Evolutionary conservation across 352 stramenopile species (phyloP).

Genomic region (Pythium guiyangense): DNA sequence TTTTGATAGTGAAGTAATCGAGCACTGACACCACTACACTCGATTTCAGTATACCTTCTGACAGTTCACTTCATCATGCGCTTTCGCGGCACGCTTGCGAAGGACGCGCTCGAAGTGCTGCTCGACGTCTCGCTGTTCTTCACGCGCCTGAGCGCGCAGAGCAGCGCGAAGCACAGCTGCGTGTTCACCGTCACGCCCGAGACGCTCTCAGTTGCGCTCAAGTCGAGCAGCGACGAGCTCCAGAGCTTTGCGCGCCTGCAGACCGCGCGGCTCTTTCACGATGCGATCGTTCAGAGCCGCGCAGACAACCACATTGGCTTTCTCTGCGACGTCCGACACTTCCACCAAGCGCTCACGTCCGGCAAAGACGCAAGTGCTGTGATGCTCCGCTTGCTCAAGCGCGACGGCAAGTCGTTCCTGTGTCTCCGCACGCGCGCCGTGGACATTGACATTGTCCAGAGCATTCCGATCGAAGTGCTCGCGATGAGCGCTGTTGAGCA

Average conservation of each 20-base stretch:
- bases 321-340: conserved; percentile 64
- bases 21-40: too few species aligned
- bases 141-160: conserved; percentile 49
- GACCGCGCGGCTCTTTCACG: conserved; percentile 62
- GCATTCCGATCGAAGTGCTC: conserved; percentile 76
- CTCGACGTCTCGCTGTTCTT: conserved; percentile 75
- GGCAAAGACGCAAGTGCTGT: conserved; percentile 73
- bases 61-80: conserved; percentile 65
- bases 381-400: conserved; percentile 81
- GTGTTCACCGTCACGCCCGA: conserved; percentile 72
- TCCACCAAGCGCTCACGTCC: conserved; percentile 69
- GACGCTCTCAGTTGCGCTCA: conserved; percentile 57
- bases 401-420: conserved; percentile 66
- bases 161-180: conserved; percentile 54
- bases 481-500: conserved; percentile 73
- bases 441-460: conserved; percentile 85
- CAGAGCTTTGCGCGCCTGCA: conserved; percentile 73
- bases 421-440: conserved; percentile 68
- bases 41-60: too few species aligned
- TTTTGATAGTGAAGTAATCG: too few species aligned
- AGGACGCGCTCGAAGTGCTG: conserved; percentile 72
- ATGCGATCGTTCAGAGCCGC: conserved; percentile 67
- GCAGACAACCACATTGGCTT: conserved; percentile 82
- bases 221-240: conserved; percentile 68
- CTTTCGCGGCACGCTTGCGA: conserved; percentile 72